Evolutionary conservation across 176 grass and related monocot genomes (phyloP).

Genomic region (Saccharum officinarum): DNA sequence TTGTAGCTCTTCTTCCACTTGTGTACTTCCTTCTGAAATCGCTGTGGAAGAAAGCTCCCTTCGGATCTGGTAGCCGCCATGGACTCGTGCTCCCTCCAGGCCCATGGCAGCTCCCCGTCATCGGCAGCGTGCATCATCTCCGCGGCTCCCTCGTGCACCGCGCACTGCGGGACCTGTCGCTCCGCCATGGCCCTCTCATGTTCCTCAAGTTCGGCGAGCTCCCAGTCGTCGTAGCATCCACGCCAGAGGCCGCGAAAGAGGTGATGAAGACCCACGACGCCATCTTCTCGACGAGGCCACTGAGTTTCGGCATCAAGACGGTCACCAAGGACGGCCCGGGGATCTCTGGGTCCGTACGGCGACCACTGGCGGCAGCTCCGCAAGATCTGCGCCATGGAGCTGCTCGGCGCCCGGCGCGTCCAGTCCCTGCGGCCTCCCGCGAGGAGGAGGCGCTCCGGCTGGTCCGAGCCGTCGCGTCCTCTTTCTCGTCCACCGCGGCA

Average conservation of each 20-base stretch:
- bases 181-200: not conserved
- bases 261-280: not conserved
- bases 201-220: not conserved
- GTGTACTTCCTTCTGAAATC: not conserved
- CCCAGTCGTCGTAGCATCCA: not conserved
- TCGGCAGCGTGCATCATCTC: not conserved
- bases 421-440: not conserved
- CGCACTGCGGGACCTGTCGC: not conserved
- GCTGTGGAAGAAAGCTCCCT: not conserved
- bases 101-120: not conserved
- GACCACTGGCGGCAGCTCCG: constrained; percentile 42
- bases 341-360: constrained; percentile 11
- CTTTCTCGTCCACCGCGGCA: no score
- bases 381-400: constrained; percentile 39
- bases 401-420: not conserved
- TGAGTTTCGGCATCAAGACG: not conserved
- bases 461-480: not conserved
- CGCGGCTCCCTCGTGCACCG: not conserved
- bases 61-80: not conserved
- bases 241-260: not conserved
- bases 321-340: not conserved
- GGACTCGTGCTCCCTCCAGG: not conserved
- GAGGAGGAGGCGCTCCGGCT: not conserved
- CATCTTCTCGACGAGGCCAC: not conserved
- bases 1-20: not conserved